Base-by-base conservation (phyloP, 2,329 filamentous ascomycete species). In the Arthrobotrys conoides region DNA sequence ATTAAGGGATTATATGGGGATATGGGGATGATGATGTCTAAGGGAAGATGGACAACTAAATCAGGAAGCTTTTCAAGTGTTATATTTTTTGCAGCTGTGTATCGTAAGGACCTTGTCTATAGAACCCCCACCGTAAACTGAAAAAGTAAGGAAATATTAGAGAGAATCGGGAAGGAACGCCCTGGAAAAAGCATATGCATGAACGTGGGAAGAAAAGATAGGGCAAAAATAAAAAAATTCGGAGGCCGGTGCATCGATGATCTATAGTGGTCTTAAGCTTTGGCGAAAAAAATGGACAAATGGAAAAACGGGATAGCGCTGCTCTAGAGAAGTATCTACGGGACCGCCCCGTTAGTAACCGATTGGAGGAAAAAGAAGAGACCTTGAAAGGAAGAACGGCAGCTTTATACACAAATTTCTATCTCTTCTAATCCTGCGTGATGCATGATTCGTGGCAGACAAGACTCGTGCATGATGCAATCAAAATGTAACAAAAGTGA, bases 321-420 rank as follows among this genome's bases (percentile, higher is more conserved):
- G 66, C 72, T 76, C 72, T 71, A 69, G 51, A 61, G 48, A 46
- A 57, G 33, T 67, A 66, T 46, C 48, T 71, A 30, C 20, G 36
- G 70, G 67, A 77, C 67, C 61, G 51, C 41, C 18, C 73, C 73
- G 73, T 71, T 55, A 77, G 73, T 77, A 77, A 77, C 73, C 73
- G 73, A 77, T 71, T 77, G 68, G 73, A 71, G 53, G 67, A 64
- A 55, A 44, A 48, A 59, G 22, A 18, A 44, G 14, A 33, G 33
- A 69, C 24, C 36, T 64, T 57, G 22, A 64, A 63, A 67, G 20
- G 33, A 44, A 49, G 20, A 61, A 61, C 57, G 57, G 57, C 36
- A 61, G 38, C 57, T 24, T 57, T 20, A 59, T 51, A 57, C 46
- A 20, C 27, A 33, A 20, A 24, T 59, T 65, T 68, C 30, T 66